Conservation (phyloP, 805 yeast genomes). For the Candida lessepsii region DNA sequence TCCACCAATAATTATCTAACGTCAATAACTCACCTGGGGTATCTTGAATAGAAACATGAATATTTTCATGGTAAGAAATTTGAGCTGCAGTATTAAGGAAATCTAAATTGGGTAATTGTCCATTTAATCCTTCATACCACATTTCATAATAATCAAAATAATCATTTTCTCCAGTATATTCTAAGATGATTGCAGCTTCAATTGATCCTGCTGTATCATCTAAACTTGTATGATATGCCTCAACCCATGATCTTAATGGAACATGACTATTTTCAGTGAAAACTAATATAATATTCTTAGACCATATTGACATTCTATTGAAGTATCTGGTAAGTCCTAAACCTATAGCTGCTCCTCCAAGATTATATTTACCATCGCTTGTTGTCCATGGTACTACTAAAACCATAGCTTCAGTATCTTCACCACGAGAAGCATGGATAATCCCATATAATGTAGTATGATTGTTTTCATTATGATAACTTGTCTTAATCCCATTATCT, state of each 20-base stretch:
- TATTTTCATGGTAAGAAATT: slow-evolving; percentile 72
- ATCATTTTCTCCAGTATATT: slow-evolving; percentile 67
- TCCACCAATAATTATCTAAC: slow-evolving; percentile 48
- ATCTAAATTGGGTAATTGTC: slow-evolving; percentile 94
- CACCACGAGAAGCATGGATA: slow-evolving; percentile 91
- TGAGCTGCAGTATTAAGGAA: slow-evolving; percentile 77
- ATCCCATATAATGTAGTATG: slow-evolving; percentile 64
- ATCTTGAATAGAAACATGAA: slow-evolving; percentile 66
- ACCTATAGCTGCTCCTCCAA: slow-evolving; percentile 77
- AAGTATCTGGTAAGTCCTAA: slow-evolving; percentile 77
- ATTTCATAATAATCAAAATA: slow-evolving; percentile 72
- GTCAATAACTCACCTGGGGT: slow-evolving; percentile 46
- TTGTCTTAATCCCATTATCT: slow-evolving; percentile 70
- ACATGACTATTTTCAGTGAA: slow-evolving; percentile 69
- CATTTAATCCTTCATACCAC: slow-evolving; percentile 84
- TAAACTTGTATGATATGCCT: slow-evolving; percentile 82
- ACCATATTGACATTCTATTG: slow-evolving; percentile 88
- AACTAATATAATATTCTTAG: slow-evolving; percentile 86
- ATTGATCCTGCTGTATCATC: slow-evolving; percentile 91
- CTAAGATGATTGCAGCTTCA: slow-evolving; percentile 85
- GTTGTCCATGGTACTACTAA: slow-evolving; percentile 85
- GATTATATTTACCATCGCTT: slow-evolving; percentile 60
- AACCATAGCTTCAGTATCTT: slow-evolving; percentile 93
- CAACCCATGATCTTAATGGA: slow-evolving; percentile 84
- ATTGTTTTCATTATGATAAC: slow-evolving; percentile 23